phyloP scores from a whole-genome alignment of 768 basidiomycete species.

The Rhodotorula taiwanensis region DNA sequence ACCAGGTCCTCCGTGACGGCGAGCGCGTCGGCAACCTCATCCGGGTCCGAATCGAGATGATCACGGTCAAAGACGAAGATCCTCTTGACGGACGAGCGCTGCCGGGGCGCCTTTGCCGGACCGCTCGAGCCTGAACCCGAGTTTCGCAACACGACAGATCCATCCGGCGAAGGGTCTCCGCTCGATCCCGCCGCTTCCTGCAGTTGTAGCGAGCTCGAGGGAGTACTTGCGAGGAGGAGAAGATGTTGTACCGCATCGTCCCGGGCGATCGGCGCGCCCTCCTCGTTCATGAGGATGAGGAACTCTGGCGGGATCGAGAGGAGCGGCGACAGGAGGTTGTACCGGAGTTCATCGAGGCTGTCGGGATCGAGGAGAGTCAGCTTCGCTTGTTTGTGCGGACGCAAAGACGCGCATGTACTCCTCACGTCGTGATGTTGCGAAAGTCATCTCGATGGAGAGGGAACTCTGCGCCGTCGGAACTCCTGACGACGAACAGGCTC shows the following conservation, averaged over 20 bases:
- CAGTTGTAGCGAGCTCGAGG: not conserved
- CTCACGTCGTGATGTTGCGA: conserved; percentile 25
- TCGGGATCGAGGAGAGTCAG: not conserved
- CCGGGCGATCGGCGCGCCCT: conserved; percentile 28
- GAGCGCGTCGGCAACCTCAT: conserved; percentile 24
- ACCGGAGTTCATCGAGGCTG: conserved; percentile 30
- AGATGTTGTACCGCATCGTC: conserved; percentile 26
- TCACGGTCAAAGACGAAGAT: conserved; percentile 37
- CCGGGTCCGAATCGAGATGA: conserved; percentile 33
- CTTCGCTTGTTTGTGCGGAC: rapidly evolving
- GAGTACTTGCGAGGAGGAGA: conserved; percentile 8
- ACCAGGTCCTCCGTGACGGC: conserved; percentile 27
- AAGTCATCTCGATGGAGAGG: conserved; percentile 8
- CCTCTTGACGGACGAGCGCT: not conserved
- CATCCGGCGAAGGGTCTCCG: too few relatives aligned
- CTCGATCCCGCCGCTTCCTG: not conserved
- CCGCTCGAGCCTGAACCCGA: not conserved
- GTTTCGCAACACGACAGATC: too few relatives aligned
- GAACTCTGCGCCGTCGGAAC: conserved; percentile 34
- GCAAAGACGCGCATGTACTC: not conserved
- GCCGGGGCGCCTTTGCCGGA: not conserved
- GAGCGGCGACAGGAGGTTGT: conserved; percentile 23
- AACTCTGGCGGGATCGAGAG: conserved; percentile 33
- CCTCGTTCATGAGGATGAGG: conserved; percentile 37
- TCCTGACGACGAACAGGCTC: conserved; percentile 18